Percentiles rank a stretch among this genome's conserved stretches.
These are phyloP conservation scores for Geranium brycei DNA, from an alignment of 345 rosid species.

Conservation along the genomic window DNA sequence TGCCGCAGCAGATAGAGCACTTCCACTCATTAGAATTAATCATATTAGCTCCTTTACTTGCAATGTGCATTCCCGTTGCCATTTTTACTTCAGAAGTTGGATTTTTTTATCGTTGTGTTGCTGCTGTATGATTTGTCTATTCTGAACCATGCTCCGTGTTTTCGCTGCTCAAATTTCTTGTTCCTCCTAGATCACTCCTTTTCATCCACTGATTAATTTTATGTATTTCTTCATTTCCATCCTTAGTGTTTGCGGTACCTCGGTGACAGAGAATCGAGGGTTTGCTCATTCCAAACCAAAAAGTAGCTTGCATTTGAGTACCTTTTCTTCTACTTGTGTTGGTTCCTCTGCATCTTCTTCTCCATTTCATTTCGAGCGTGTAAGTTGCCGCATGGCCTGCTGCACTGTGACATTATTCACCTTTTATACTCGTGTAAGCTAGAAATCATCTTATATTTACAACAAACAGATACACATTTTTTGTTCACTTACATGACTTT, in stretches of 20 bases:
- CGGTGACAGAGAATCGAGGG: slow-evolving; percentile 34
- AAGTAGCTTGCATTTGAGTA: not conserved
- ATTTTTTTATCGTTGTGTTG: slow-evolving; percentile 2
- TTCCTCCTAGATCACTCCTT: slow-evolving; percentile 1
- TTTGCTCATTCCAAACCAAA: slow-evolving; percentile 12
- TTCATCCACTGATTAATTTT: slow-evolving; percentile 21
- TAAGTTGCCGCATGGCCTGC: too few species aligned
- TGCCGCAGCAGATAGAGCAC: too few species aligned
- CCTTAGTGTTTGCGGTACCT: slow-evolving; percentile 62
- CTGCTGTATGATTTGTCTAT: not conserved
- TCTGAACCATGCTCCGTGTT: slow-evolving; percentile 4
- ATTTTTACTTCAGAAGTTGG: not conserved
- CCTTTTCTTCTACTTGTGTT: too few species aligned
- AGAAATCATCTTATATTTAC: too few species aligned
- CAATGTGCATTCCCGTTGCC: not conserved
- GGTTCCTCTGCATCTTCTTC: too few species aligned
- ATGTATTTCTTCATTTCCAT: slow-evolving; percentile 15
- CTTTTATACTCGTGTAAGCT: too few species aligned
- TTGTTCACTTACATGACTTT: too few species aligned
- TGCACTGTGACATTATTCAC: too few species aligned
- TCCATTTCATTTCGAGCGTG: too few species aligned
- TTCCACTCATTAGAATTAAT: too few species aligned
- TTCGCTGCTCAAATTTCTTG: slow-evolving; percentile 1
- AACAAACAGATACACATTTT: too few species aligned
- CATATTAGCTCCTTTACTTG: too few species aligned